These are phyloP conservation scores for Glycyrrhiza uralensis DNA, from an alignment of 306 rosid species.

Conservation along the genomic window DNA sequence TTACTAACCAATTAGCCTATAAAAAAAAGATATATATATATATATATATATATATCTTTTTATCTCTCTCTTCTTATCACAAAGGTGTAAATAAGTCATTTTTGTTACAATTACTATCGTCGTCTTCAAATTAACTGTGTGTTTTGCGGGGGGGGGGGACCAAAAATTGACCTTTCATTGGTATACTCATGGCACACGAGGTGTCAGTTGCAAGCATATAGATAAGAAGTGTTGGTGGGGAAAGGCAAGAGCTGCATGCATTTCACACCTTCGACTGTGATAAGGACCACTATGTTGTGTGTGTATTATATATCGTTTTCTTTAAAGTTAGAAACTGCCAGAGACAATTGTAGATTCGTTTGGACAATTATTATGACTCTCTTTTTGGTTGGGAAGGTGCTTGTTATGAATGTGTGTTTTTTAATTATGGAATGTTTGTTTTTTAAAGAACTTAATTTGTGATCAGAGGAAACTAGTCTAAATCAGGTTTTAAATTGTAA, in stretches of 20 bases:
- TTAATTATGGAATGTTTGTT: background rate
- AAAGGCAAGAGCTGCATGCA: constrained; percentile 4
- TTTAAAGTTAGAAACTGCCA: constrained; percentile 1
- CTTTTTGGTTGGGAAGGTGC: background rate
- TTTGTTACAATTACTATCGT: too few species aligned
- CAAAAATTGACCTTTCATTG: constrained; percentile 14
- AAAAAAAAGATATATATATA: too few species aligned
- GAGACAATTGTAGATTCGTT: background rate
- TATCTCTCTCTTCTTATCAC: too few species aligned
- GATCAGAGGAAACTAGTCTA: background rate
- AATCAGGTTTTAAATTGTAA: too few species aligned
- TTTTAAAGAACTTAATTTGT: background rate
- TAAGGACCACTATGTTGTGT: constrained; percentile 30
- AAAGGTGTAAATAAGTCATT: too few species aligned
- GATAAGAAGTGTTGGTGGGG: constrained; percentile 4
- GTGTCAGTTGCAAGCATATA: constrained; percentile 14
- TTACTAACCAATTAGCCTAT: too few species aligned
- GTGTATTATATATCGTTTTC: constrained; percentile 20
- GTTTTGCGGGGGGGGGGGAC: constrained; percentile 27
- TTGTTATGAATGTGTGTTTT: background rate
- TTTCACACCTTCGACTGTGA: background rate
- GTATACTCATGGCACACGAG: constrained; percentile 7
- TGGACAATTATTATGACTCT: background rate
- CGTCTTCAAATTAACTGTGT: too few species aligned
- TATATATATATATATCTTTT: too few species aligned